These are phyloP conservation scores for Allomyces macrogynus DNA, from an alignment of 192 early-diverging fungal genomes.

Conservation along the genomic window DNA sequence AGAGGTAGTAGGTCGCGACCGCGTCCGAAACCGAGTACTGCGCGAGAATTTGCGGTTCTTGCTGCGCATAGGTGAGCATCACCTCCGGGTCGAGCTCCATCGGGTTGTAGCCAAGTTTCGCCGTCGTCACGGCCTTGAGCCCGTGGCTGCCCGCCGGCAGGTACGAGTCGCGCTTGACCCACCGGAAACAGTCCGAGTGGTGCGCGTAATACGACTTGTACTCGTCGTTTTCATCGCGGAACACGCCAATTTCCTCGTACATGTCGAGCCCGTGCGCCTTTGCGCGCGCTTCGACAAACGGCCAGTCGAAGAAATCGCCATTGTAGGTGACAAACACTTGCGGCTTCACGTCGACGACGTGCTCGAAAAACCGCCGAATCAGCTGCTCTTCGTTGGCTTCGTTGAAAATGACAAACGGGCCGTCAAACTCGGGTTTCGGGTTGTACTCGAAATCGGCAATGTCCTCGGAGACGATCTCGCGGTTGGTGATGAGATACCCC, in stretches of 20 bases:
- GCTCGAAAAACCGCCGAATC: conserved; percentile 73
- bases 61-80: conserved; percentile 64
- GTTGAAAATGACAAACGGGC: conserved; percentile 93
- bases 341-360: conserved; percentile 62
- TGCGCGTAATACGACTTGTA: conserved; percentile 69
- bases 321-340: conserved; percentile 91
- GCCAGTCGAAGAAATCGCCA: conserved; percentile 99
- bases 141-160: conserved; percentile 91
- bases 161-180: conserved; percentile 98
- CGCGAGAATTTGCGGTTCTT: conserved; percentile 78
- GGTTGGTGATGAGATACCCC: conserved; percentile 92
- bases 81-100: conserved; percentile 97
- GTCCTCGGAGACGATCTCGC: conserved; percentile 83
- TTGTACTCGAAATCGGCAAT: conserved; percentile 97
- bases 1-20: conserved; percentile 95
- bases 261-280: conserved; percentile 63
- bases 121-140: conserved; percentile 87
- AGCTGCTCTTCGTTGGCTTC: conserved; percentile 66
- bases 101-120: conserved; percentile 92
- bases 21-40: conserved; percentile 99
- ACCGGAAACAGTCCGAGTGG: conserved; percentile 92
- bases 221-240: conserved; percentile 55
- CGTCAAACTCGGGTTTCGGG: conserved; percentile 83
- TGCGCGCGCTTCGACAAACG: conserved; percentile 77
- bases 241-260: conserved; percentile 73